Base-by-base conservation (phyloP, 2,329 filamentous ascomycete species). In the Fusarium tricinctum region DNA sequence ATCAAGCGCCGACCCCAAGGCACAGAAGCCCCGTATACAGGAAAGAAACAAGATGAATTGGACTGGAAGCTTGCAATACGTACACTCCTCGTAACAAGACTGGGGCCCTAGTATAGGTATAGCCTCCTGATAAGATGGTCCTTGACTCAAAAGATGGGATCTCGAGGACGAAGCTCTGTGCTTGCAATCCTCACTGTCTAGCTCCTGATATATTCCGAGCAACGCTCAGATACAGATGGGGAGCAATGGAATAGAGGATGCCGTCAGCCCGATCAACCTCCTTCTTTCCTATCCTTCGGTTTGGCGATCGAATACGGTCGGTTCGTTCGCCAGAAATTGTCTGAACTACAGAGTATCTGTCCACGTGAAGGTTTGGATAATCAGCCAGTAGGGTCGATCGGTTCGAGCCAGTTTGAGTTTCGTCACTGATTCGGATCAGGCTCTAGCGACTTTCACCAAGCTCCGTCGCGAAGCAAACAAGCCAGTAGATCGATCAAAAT, bases 111-210 rank as follows among this genome's bases (percentile, higher is more conserved):
- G 35, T 59, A 49, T 38, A 58, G 61, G 61, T 50, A 66, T 54
- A 52, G 22, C 69, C 64, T 66, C 67, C 58, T 63, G 58, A 63
- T 64, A 61, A 63, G 62, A 70, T 49, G 65, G 69, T 57, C 51
- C 63, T 63, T 68, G 63, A 58, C 56, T 54, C 35, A 54, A 54
- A 63, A 63, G 60, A 63, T 69, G 67, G 73, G 81, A 80, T 80
- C 76, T 52, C 78, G 79, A 84, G 87, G 86, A 89, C 81, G 86
- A 87, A 88, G 87, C 87, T 89, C 86, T 88, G 80, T 89, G 85
- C 87, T 87, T 85, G 72, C 77, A 76, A 75, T 78, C 78, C 73
- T 74, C 68, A 59, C 47, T 66, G 49, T 58, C 57, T 58, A 70
- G 57, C 66, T 61, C 54, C 61, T 63, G 35, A 42, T 58, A 50